Conservation (phyloP, 495 filamentous ascomycete genomes). For the Lindgomyces ingoldianus region DNA sequence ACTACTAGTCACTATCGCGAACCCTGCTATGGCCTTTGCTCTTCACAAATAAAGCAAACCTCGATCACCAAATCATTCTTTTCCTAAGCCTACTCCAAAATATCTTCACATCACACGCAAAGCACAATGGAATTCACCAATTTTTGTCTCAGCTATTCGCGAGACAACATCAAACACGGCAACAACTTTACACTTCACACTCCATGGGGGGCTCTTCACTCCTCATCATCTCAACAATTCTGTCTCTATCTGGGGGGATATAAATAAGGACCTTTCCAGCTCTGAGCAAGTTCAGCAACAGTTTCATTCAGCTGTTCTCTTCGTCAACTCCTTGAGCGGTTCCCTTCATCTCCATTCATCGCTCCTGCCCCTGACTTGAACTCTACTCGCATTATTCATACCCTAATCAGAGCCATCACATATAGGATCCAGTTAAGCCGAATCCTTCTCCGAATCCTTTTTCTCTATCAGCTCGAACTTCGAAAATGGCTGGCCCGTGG, state of each 20-base stretch:
- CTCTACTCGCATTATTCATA: neutral
- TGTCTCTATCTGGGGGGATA: no score
- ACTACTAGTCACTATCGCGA: no score
- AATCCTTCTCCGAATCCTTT: no score
- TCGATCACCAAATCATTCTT: no score
- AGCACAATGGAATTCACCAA: no score
- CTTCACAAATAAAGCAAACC: neutral
- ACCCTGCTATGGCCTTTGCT: neutral
- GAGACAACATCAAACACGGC: neutral
- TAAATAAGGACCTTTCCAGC: no score
- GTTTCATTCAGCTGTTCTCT: neutral
- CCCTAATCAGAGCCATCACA: no score
- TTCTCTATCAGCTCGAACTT: neutral
- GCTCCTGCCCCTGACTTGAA: neutral
- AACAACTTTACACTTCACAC: neutral
- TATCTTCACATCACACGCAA: no score
- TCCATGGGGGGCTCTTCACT: neutral
- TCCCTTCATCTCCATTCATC: neutral
- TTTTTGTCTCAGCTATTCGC: neutral
- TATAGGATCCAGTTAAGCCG: no score
- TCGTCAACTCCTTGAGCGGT: neutral
- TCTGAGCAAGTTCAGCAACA: neutral
- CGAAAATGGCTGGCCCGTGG: conserved; percentile 12
- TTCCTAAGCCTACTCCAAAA: no score
- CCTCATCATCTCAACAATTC: neutral